Conservation (phyloP, 2,329 filamentous ascomycete genomes). For the Talaromyces verruculosus region DNA sequence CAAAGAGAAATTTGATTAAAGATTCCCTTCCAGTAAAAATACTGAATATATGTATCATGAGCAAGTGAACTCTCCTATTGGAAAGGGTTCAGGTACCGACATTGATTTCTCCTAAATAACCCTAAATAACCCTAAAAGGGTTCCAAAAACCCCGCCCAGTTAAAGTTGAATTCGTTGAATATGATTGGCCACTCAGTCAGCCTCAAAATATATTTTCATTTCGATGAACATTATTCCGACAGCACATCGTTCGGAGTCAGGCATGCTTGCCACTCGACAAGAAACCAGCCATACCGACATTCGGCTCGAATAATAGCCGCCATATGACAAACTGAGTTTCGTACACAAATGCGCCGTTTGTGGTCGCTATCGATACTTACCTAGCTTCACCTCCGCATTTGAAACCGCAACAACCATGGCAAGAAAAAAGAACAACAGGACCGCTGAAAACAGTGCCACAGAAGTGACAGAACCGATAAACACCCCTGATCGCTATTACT, state of each 20-base stretch:
- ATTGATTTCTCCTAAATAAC: too few species aligned
- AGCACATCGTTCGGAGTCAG: too few species aligned
- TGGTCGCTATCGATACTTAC: conserved; percentile 12
- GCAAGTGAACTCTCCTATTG: not conserved
- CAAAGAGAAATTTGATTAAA: not conserved
- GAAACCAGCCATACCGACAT: not conserved
- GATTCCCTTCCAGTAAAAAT: too few species aligned
- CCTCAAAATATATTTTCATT: conserved; percentile 9
- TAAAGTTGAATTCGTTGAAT: not conserved
- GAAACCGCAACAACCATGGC: conserved; percentile 23
- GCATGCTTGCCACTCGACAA: not conserved
- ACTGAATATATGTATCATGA: too few species aligned
- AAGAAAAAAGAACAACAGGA: conserved; percentile 29
- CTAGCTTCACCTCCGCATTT: not conserved
- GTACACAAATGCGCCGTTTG: conserved; percentile 10
- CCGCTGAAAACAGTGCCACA: conserved; percentile 29
- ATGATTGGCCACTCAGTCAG: not conserved
- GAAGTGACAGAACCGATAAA: conserved; percentile 39
- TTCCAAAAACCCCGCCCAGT: not conserved
- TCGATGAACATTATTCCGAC: not conserved
- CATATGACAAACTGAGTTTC: not conserved
- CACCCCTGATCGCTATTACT: conserved; percentile 69
- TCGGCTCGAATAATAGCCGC: not conserved
- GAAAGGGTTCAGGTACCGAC: too few species aligned
- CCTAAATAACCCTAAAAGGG: not conserved